These are phyloP conservation scores for Discostella pseudostelligera DNA, from an alignment of 108 stramenopile species.

Conservation along the genomic window DNA sequence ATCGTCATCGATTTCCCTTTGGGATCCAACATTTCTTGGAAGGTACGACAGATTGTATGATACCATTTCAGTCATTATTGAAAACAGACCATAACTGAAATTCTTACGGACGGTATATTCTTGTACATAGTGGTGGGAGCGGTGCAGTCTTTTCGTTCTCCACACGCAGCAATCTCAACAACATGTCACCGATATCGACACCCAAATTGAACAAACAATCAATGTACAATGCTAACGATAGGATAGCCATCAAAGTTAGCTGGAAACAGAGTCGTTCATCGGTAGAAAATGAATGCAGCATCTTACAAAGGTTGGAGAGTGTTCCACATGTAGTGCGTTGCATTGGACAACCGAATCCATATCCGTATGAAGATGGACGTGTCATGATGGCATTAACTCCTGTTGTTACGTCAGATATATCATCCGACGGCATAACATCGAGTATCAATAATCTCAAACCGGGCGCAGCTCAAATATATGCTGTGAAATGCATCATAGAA, in stretches of 20 bases:
- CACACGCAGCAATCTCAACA: neutral
- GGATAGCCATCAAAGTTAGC: slow-evolving; percentile 66
- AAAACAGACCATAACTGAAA: neutral
- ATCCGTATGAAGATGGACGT: slow-evolving; percentile 47
- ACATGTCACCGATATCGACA: neutral
- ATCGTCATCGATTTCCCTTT: slow-evolving; percentile 2
- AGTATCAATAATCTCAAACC: slow-evolving; percentile 34
- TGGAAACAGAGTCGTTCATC: slow-evolving; percentile 58
- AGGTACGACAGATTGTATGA: slow-evolving; percentile 15
- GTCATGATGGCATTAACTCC: slow-evolving; percentile 60
- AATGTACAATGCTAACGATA: neutral
- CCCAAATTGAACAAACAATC: neutral
- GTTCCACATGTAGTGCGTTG: slow-evolving; percentile 57
- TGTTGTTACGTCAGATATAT: slow-evolving; percentile 4
- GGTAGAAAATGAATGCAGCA: slow-evolving; percentile 65
- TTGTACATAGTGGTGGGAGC: slow-evolving; percentile 33
- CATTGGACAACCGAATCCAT: slow-evolving; percentile 29
- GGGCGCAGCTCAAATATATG: slow-evolving; percentile 15
- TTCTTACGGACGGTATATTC: neutral
- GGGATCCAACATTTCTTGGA: slow-evolving; percentile 38
- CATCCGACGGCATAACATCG: slow-evolving; percentile 29
- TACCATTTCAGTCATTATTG: neutral
- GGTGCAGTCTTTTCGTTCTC: slow-evolving; percentile 44
- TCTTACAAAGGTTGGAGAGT: slow-evolving; percentile 44
- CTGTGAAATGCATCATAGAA: slow-evolving; percentile 42